A percentile compares a stretch with the other conserved stretches of the same genome.
These are phyloP conservation scores for Stagonosporopsis cucurbitacearum DNA, from an alignment of 2,329 filamentous ascomycete genomes.

Conservation along the genomic window DNA sequence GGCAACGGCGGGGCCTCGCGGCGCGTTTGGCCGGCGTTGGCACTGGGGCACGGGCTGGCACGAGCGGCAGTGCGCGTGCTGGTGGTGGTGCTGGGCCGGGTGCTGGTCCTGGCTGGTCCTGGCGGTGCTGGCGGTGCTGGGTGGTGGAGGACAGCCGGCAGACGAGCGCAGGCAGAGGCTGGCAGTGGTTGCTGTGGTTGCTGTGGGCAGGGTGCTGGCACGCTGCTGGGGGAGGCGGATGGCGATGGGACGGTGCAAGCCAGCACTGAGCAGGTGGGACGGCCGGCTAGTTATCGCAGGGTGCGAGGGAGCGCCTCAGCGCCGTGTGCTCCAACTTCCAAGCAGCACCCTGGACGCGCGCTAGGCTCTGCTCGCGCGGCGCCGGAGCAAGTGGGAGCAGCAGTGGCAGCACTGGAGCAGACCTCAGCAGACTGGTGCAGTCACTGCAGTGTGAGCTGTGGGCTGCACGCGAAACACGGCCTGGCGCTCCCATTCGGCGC, in stretches of 20 bases:
- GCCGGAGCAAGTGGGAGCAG: too few species aligned
- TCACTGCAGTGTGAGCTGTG: slow-evolving; percentile 10
- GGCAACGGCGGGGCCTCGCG: slow-evolving; percentile 23
- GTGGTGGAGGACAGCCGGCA: too few species aligned
- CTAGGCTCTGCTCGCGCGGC: slow-evolving; percentile 5
- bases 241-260: slow-evolving; percentile 15
- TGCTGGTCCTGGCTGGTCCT: slow-evolving; percentile 3
- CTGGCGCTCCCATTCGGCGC: slow-evolving; percentile 37
- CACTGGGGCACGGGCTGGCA: too few species aligned
- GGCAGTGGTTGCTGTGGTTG: neutral
- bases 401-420: too few species aligned
- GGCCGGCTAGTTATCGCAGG: slow-evolving; percentile 32
- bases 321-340: neutral
- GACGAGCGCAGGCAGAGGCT: too few species aligned
- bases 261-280: slow-evolving; percentile 34
- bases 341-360: slow-evolving; percentile 9
- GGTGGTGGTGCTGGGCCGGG: neutral
- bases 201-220: slow-evolving; percentile 8
- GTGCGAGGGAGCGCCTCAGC: slow-evolving; percentile 6
- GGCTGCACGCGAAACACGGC: slow-evolving; percentile 20
- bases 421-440: too few species aligned
- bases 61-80: neutral
- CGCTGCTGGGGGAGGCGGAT: slow-evolving; percentile 21
- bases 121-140: neutral
- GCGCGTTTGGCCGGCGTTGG: slow-evolving; percentile 3